Percentiles rank a stretch among this genome's conserved stretches.
Conservation (phyloP, 306 rosid genomes). For the Cajanus cajan region DNA sequence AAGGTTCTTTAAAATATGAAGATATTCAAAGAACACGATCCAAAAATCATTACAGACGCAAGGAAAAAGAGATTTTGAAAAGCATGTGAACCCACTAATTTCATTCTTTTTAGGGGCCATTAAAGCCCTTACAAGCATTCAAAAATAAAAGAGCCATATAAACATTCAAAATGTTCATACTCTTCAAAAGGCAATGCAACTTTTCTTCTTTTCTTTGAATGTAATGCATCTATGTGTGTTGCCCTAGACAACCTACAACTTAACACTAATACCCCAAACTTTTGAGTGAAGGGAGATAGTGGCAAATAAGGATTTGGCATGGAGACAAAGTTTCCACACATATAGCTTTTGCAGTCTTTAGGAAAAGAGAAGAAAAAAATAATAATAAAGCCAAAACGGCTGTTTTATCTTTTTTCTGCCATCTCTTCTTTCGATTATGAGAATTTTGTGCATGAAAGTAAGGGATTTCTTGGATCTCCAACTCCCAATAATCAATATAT, state of each 20-base stretch:
- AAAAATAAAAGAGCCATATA: background rate
- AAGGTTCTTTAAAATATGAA: constrained; percentile 43
- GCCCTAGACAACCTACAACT: background rate
- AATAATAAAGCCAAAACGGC: constrained; percentile 19
- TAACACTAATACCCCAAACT: constrained; percentile 19
- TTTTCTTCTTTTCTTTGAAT: constrained; percentile 23
- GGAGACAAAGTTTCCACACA: constrained; percentile 69
- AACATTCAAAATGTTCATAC: constrained; percentile 36
- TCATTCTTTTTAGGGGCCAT: constrained; percentile 51
- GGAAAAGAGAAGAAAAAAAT: constrained; percentile 16
- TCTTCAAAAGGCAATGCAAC: constrained; percentile 39
- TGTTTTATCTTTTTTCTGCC: constrained; percentile 32
- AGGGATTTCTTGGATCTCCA: constrained; percentile 72
- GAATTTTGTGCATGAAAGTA: constrained; percentile 57
- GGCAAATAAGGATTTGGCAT: constrained; percentile 28
- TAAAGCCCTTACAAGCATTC: background rate
- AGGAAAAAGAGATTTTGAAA: background rate
- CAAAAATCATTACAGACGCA: constrained; percentile 32
- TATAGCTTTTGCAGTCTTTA: constrained; percentile 59
- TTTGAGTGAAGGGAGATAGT: constrained; percentile 18
- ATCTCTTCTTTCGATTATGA: constrained; percentile 22
- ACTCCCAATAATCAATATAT: constrained; percentile 39
- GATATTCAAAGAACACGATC: constrained; percentile 33
- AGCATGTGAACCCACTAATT: constrained; percentile 35
- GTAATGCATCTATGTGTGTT: constrained; percentile 21